Base-by-base conservation (phyloP, 2,329 filamentous ascomycete species). In the Exophiala xenobiotica region DNA sequence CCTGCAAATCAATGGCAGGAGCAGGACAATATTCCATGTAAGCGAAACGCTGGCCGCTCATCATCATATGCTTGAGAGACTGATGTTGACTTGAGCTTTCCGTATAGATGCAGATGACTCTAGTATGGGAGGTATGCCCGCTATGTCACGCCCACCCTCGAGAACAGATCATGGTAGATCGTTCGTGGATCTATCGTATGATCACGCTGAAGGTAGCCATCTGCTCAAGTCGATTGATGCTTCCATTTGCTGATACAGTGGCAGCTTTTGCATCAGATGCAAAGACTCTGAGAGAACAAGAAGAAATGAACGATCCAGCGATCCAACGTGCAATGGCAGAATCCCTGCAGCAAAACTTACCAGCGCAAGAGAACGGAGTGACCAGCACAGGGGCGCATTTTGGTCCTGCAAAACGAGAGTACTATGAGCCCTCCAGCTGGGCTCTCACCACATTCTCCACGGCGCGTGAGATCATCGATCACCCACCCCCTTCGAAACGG, bases 291-390 rank as follows among this genome's bases (percentile, higher is more conserved):
- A 67, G 66, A 37, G 49, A 60, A 29, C 53, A 59, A 45, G 57
- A 70, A 33, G 71, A 70, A 3, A 42, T 54, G 70, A 76, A 49
- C 68, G 69, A 46, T 70, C 68, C 69, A 23, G 68, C 74, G 46
- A 54, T 77, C 12, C 71, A 75, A 50, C 67, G 70, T 51, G 74
- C 74, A 7, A 69, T 76, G 42, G 72, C 71, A 1, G 70, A 75
- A 64, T 77, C 75, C 7, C 64, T 75, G 39, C 67, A 67, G 24
- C 67, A 70, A 37, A 67, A 66, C 16, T 61, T 71, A 20, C 67
- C 70, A n/a, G 65, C 65, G 23, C 81, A 84, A 67, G 80, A 83
- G 63, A 78, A 70, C 16, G 81, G 81, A 2, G 70, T 81, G 11
- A 71, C 77, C 7, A 68, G 65, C 12, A 54, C 64, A 4, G 68